Evolutionary conservation across 345 rosid genomes (phyloP), one percentile per base, ranked within the genome.

Genomic region (Turnera subulata): DNA sequence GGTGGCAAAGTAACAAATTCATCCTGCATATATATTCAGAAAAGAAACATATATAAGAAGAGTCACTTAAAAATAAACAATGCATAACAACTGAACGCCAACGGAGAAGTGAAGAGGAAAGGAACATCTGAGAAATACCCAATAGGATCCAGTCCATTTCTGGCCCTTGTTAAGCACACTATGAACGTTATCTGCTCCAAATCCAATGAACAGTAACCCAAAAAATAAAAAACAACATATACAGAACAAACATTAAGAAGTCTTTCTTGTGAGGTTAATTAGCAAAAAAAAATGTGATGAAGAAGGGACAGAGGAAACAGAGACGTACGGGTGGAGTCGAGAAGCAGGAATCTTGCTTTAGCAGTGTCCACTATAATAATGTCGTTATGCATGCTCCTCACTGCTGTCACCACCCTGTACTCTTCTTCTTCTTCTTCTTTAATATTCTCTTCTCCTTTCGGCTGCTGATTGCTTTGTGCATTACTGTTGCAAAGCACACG

Each of bases 1-100:
- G 90, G 77, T 0, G 88, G 98, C 64, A 91, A 76, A 72, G 72
- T 78, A 1, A 78, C 86, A 74, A 86, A 88, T 64, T 91, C 96
- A 55, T 85, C 96, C 88, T 87, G 70, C 55, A 76, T 26, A 21
- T 49, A 16, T 33, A 43, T 20, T 33, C 9, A 37, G 8, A 48
- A n/a, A 29, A 14, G 14, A 14, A 49, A 49, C 2, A 50, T 50
- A 29, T 29, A 3, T 29, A 29, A 29, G 35, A 29, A 29, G 8
- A 29, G 4, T 29, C 35, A 29, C 8, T 29, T 29, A 29, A 3
- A 29, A 29, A 29, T 29, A 29, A 29, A 29, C n/a, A n/a, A n/a
- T n/a, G n/a, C n/a, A n/a, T n/a, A n/a, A n/a, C n/a, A n/a, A n/a
- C n/a, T n/a, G n/a, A n/a, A n/a, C n/a, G n/a, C n/a, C n/a, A n/a